Evolutionary conservation across 202 grass and related monocot species (phyloP).

Genomic region (Elaeis oleifera): DNA sequence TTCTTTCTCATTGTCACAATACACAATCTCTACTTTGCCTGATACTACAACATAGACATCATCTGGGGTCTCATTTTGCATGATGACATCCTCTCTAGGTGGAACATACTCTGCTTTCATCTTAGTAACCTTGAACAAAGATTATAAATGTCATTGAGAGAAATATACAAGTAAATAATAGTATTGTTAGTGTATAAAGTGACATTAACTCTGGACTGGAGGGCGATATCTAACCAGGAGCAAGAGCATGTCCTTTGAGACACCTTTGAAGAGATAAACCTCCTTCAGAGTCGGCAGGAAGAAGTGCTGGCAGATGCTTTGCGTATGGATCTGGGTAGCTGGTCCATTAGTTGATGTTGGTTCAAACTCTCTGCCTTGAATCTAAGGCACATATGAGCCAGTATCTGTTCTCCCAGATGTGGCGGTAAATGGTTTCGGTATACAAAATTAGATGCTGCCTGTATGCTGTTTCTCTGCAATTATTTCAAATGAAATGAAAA

Average conservation of each 20-base stretch:
- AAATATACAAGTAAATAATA: too few species aligned
- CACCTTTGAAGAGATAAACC: constrained; percentile 77
- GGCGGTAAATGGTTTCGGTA: constrained; percentile 62
- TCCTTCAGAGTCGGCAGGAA: constrained; percentile 68
- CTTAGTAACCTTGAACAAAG: constrained; percentile 32
- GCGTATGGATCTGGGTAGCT: constrained; percentile 88
- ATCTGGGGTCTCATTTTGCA: constrained; percentile 78
- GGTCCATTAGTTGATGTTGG: constrained; percentile 92
- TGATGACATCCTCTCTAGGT: constrained; percentile 76
- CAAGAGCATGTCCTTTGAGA: constrained; percentile 58
- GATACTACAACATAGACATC: constrained; percentile 73
- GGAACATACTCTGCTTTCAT: constrained; percentile 95
- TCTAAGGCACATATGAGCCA: constrained; percentile 90
- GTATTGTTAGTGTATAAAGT: too few species aligned
- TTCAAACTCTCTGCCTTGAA: constrained; percentile 90
- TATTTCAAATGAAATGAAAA: too few species aligned
- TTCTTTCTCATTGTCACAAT: constrained; percentile 36
- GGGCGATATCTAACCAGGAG: constrained; percentile 31
- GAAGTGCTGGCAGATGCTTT: constrained; percentile 85
- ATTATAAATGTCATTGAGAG: too few species aligned
- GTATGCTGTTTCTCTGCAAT: constrained; percentile 77
- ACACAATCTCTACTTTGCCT: constrained; percentile 54
- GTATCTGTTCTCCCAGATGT: constrained; percentile 73
- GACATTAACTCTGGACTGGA: not conserved
- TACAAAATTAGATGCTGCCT: constrained; percentile 71